Conservation (phyloP, 345 rosid species). For the Punica granatum region DNA sequence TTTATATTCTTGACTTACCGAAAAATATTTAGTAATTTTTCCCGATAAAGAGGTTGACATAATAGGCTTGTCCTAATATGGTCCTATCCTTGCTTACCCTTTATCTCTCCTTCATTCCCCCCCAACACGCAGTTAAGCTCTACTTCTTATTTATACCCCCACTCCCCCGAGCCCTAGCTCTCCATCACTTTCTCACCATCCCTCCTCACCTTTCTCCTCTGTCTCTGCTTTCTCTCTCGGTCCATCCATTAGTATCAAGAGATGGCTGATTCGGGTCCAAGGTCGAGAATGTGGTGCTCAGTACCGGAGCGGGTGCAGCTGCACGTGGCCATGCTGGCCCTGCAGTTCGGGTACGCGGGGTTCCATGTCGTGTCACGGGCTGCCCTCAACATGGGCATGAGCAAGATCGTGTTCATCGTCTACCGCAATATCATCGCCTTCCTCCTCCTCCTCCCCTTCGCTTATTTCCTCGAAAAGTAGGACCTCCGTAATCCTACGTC, state of each 20-base stretch:
- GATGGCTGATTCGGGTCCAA: constrained; percentile 60
- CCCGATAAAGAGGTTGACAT: too few relatives aligned
- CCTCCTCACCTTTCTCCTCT: constrained; percentile 7
- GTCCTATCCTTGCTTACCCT: too few relatives aligned
- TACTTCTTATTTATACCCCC: neutral
- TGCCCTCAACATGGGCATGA: constrained; percentile 96
- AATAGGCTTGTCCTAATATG: too few relatives aligned
- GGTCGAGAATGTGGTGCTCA: constrained; percentile 49
- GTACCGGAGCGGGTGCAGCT: constrained; percentile 84
- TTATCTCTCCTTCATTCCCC: too few relatives aligned
- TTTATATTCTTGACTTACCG: too few relatives aligned
- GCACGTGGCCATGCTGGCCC: constrained; percentile 91
- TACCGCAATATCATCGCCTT: constrained; percentile 93
- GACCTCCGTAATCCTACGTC: neutral
- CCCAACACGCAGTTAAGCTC: neutral
- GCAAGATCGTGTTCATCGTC: constrained; percentile 91
- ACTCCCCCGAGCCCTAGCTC: constrained; percentile 10
- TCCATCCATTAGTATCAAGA: neutral
- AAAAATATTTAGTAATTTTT: too few relatives aligned
- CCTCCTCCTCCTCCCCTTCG: constrained; percentile 87
- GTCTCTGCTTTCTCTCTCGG: neutral
- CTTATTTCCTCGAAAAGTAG: constrained; percentile 94
- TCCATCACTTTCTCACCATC: constrained; percentile 9
- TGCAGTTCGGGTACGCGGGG: constrained; percentile 95
- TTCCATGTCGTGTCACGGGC: constrained; percentile 96